Evolutionary conservation across 805 yeast species (phyloP).

Genomic region (Komagataella pastoris): DNA sequence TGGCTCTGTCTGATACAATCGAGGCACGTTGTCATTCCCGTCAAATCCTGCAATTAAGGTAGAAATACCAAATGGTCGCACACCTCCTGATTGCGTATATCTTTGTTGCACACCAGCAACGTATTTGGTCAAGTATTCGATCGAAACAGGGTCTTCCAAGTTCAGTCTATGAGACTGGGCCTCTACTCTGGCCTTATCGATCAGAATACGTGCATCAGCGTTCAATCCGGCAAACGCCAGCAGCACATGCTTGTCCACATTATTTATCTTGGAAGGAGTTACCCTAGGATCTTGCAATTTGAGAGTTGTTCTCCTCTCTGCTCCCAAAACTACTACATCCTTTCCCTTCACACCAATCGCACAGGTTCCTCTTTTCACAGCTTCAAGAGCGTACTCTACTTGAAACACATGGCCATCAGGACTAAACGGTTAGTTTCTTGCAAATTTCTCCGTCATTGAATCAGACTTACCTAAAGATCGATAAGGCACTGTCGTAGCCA

Average conservation of each 20-base stretch:
- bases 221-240: slow-evolving; percentile 94
- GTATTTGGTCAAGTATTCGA: slow-evolving; percentile 85
- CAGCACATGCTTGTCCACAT: slow-evolving; percentile 80
- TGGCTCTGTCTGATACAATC: slow-evolving; percentile 90
- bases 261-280: slow-evolving; percentile 89
- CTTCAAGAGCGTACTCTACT: slow-evolving; percentile 96
- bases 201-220: slow-evolving; percentile 94
- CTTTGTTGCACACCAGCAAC: slow-evolving; percentile 97
- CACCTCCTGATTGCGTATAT: slow-evolving; percentile 97
- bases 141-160: slow-evolving; percentile 86
- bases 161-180: slow-evolving; percentile 91
- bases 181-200: slow-evolving; percentile 91
- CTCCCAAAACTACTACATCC: slow-evolving; percentile 82
- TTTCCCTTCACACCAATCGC: slow-evolving; percentile 95
- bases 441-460: neutral
- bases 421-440: slow-evolving; percentile 21
- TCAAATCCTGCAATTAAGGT: slow-evolving; percentile 95
- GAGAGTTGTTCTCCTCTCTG: slow-evolving; percentile 91
- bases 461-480: slow-evolving; percentile 77
- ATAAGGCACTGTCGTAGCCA: slow-evolving; percentile 98
- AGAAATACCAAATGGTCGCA: slow-evolving; percentile 94
- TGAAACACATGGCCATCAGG: slow-evolving; percentile 99
- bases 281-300: slow-evolving; percentile 94
- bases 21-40: slow-evolving; percentile 67
- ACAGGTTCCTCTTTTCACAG: slow-evolving; percentile 96